phyloP scores from a whole-genome alignment of 73 alveolate species.

The Urostyla sp. region DNA sequence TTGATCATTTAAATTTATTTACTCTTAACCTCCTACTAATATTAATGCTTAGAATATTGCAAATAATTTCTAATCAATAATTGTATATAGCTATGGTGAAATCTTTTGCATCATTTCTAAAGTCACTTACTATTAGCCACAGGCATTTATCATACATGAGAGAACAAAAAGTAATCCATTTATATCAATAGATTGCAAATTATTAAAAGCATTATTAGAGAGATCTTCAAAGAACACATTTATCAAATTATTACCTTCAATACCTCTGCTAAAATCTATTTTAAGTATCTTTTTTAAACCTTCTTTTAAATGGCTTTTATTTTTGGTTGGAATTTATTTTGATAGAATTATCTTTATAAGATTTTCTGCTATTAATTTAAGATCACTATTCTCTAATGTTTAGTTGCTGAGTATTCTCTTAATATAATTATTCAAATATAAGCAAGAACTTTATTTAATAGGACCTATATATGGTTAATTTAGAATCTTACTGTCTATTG shows the following conservation, averaged over 20 bases:
- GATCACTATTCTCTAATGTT: slow-evolving; percentile 31
- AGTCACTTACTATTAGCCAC: not conserved
- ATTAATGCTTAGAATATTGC: not conserved
- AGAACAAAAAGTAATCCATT: slow-evolving; percentile 17
- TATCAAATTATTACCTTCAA: slow-evolving; percentile 17
- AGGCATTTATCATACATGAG: slow-evolving; percentile 1
- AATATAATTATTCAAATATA: slow-evolving; percentile 8
- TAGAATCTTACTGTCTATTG: slow-evolving; percentile 4
- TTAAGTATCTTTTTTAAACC: not conserved
- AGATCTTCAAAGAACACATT: slow-evolving; percentile 7
- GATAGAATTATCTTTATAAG: not conserved
- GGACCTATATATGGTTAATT: not conserved
- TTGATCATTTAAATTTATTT: slow-evolving; percentile 22
- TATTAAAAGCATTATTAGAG: not conserved
- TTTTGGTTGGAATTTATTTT: not conserved
- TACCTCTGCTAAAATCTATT: slow-evolving; percentile 18
- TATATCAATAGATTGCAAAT: not conserved
- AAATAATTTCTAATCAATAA: too few relatives aligned
- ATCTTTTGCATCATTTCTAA: not conserved
- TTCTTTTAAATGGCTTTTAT: not conserved
- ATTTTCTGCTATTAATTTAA: slow-evolving; percentile 18
- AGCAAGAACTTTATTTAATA: slow-evolving; percentile 6
- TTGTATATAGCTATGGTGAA: not conserved
- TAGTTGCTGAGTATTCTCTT: slow-evolving; percentile 18
- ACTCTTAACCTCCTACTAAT: not conserved